Evolutionary conservation across 2,329 filamentous ascomycete species (phyloP), one percentile per base, ranked within the genome.

Genomic region (Alternaria sp.): DNA sequence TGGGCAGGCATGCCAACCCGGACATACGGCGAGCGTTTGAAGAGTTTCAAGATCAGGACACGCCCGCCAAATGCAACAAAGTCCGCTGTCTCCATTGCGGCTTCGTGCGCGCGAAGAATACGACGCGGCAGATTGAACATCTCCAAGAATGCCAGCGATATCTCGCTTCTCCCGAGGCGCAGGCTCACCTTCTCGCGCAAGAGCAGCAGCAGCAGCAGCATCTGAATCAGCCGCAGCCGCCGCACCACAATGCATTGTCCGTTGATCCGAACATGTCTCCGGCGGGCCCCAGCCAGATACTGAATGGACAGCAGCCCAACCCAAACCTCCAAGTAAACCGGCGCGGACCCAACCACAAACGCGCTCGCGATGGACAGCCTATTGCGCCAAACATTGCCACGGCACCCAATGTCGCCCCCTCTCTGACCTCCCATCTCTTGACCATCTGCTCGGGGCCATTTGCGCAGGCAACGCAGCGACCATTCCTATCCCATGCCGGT

Each of bases 401-500:
- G 49, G 60, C 60, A 23, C 65, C 57, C 21, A 68, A 63, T 28
- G 67, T 71, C 29, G 68, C 75, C 11, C 80, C 81, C 6, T 82
- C 85, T 4, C 78, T 90, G 45, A 89, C 87, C 1, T 74, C 79
- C 51, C 80, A 87, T 68, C 84, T 90, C 41, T 81, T 87, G 61
- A 72, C 79, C 42, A 80, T 80, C 52, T 81, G 82, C 69, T 71
- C 78, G 2, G 68, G 75, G 4, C 77, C 79, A 45, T 85, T 85
- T 72, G 78, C 75, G 3, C 75, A 77, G 28, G 88, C 89, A 10
- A 91, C 89, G 0, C 86, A 88, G 59, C 84, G 87, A 53, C 81
- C 85, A 0, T 92, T 92, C 77, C 85, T 92, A 51, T 81, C 80
- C 10, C 82, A 85, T 46, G 89, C 89, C 5, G 88, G 88, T 13